Evolutionary conservation across 768 basidiomycete genomes (phyloP).

Genomic region (Boletus rex-veris): DNA sequence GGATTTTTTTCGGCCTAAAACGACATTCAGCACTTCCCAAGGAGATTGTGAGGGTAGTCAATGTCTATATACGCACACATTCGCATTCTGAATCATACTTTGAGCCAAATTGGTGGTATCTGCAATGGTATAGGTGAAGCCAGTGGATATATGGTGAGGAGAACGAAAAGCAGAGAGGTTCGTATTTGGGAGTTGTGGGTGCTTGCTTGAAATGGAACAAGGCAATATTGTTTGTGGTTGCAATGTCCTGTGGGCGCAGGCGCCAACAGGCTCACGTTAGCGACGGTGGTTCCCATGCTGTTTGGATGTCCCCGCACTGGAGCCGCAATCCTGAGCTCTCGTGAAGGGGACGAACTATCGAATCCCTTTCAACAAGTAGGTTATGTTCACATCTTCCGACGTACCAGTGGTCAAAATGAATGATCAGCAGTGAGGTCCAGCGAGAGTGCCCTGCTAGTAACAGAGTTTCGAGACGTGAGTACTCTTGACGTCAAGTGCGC

Average conservation of each 20-base stretch:
- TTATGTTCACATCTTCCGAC: neutral
- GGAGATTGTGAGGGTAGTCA: neutral
- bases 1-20: slow-evolving; percentile 9
- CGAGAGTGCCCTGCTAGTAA: too few relatives aligned
- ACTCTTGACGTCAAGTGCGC: neutral
- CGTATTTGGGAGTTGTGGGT: slow-evolving; percentile 2
- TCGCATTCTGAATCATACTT: neutral
- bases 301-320: slow-evolving; percentile 2
- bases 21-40: neutral
- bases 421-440: neutral
- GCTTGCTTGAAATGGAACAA: slow-evolving; percentile 2
- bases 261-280: neutral
- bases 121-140: neutral
- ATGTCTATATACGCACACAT: slow-evolving; percentile 2
- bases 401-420: neutral
- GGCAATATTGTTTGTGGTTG: slow-evolving; percentile 13
- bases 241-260: slow-evolving; percentile 16
- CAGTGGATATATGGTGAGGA: neutral
- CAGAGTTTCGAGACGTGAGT: neutral
- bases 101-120: neutral
- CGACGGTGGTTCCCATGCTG: neutral
- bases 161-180: too few relatives aligned
- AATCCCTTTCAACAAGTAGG: neutral
- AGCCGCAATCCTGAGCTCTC: neutral
- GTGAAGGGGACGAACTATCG: too few relatives aligned